Conservation (phyloP, 495 filamentous ascomycete genomes). For the Neurospora sp. region DNA sequence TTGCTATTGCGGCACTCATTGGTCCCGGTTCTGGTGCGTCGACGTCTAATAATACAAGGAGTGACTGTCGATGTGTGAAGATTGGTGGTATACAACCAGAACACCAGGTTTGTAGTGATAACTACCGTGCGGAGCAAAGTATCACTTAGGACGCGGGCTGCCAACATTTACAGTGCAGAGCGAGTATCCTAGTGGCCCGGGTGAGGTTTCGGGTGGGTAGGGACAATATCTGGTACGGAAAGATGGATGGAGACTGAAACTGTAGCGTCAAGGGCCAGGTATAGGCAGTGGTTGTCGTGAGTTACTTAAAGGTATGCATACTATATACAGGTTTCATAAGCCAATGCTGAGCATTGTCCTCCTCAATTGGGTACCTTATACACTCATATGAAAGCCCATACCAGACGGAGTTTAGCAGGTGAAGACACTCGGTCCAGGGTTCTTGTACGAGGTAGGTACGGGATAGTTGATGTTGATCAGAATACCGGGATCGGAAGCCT, state of each 20-base stretch:
- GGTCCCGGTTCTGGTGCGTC: background rate
- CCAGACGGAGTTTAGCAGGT: conserved; percentile 15
- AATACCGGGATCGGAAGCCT: conserved; percentile 30
- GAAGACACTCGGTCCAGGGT: conserved; percentile 33
- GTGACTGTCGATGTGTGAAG: background rate
- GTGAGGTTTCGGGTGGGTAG: background rate
- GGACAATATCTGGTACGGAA: background rate
- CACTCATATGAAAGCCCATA: conserved; percentile 16
- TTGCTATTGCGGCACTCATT: background rate
- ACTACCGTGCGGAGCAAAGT: background rate
- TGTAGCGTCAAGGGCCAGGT: background rate
- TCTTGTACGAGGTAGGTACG: conserved; percentile 31
- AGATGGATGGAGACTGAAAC: background rate
- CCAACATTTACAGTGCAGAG: background rate
- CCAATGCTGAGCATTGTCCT: background rate
- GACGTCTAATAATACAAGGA: background rate
- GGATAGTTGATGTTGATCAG: conserved; percentile 37
- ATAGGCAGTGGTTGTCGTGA: background rate
- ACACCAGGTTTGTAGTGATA: background rate
- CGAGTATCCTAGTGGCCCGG: background rate
- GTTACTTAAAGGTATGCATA: background rate
- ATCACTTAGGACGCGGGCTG: background rate
- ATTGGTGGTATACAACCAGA: background rate
- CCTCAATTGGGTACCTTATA: background rate
- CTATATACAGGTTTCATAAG: background rate